These are phyloP conservation scores for Cytospora paraplurivora DNA, from an alignment of 2,329 filamentous ascomycete species.

Conservation along the genomic window DNA sequence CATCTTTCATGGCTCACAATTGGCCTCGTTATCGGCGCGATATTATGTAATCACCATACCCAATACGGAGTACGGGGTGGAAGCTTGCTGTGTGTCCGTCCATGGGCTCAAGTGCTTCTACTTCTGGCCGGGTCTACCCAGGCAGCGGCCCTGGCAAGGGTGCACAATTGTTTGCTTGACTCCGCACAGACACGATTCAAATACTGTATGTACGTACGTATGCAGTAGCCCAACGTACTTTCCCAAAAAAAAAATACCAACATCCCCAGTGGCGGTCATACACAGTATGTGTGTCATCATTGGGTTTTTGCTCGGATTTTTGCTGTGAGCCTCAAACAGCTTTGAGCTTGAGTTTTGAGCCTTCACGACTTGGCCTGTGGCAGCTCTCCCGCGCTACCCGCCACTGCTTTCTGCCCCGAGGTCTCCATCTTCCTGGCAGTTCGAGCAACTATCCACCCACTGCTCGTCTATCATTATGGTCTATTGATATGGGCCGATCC, in stretches of 20 bases:
- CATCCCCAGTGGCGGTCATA: constrained; percentile 7
- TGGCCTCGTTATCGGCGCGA: no score
- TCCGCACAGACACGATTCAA: constrained; percentile 21
- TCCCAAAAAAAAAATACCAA: not conserved
- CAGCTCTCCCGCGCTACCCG: constrained; percentile 9
- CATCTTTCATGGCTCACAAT: constrained; percentile 16
- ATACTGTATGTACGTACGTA: not conserved
- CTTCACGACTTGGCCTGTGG: constrained; percentile 9
- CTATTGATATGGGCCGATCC: not conserved
- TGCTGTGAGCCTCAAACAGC: constrained; percentile 8
- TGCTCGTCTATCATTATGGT: no score
- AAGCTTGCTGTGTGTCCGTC: no score
- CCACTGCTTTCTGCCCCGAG: constrained; percentile 12
- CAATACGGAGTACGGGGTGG: no score
- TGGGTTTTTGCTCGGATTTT: constrained; percentile 8
- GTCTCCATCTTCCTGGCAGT: constrained; percentile 18
- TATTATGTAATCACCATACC: no score
- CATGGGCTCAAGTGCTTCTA: no score
- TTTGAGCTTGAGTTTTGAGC: not conserved
- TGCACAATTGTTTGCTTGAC: not conserved
- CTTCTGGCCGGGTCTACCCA: no score
- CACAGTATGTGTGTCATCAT: not conserved
- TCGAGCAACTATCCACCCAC: not conserved
- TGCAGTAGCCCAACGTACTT: no score
- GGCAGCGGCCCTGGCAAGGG: no score